Base-by-base conservation (phyloP, 2,329 filamentous ascomycete species). In the Aspergillus sp. region DNA sequence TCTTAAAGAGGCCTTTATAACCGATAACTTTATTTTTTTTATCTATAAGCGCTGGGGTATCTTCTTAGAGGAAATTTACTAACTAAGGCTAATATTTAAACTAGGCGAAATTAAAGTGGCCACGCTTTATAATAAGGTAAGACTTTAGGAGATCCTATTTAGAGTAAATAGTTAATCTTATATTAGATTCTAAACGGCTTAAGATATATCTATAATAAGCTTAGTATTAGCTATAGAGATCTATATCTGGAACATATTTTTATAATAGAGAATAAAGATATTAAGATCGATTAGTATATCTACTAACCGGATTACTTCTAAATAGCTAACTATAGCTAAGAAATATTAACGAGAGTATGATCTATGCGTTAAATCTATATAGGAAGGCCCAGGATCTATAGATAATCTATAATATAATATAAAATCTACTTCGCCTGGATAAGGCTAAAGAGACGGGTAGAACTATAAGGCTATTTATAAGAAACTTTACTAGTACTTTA, bases 1-100 rank as follows among this genome's bases (percentile, higher is more conserved):
- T 14, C 45, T 62, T 5, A 55, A 53, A 55, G 60, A 62, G 45
- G 57, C 49, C 7, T 62, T 62, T 51, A 47, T 60, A n/a, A 24
- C 49, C 4, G 22, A 51, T 1, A 52, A 49, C 32, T 52, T 36
- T 4, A 10, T 58, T 11, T 57, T 59, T 36, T 56, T 62, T 29
- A 22, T 62, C 11, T 62, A 62, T 16, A 49, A 54, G 22, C 26
- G 31, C 20, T 55, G 52, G 56, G 56, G 56, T 10, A 50, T 55
- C 29, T 46, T 52, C 11, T 22, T 58, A 29, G 18, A 52, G 29
- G 52, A 58, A 26, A 55, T 58, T 53, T 31, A 24, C 20, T 16
- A 52, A 26, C 36, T 55, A 2, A 45, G 26, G 18, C 52, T 47
- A 1, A 36, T 50, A 32, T 58, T 55, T 29, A 31, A 51, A 22